Evolutionary conservation across 1,284 basidiomycete genomes (phyloP).

Genomic region (Moesziomyces parantarcticus): DNA sequence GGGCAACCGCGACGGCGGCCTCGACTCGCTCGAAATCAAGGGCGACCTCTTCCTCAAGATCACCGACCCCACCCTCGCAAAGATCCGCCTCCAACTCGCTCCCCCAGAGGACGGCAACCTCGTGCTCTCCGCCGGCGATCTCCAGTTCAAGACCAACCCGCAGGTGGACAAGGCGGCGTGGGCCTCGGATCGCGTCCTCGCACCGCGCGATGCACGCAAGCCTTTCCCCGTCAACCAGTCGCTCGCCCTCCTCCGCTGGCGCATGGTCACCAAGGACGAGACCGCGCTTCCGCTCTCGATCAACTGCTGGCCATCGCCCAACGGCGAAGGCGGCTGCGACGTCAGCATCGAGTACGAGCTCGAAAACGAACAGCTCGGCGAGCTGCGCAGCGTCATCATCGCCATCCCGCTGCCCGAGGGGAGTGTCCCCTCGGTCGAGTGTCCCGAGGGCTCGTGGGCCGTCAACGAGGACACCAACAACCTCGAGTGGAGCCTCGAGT

Average conservation of each 20-base stretch:
- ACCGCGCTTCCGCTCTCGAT: slow-evolving; percentile 88
- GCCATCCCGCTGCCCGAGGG: slow-evolving; percentile 90
- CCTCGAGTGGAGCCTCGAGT: slow-evolving; percentile 83
- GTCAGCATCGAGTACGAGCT: slow-evolving; percentile 98
- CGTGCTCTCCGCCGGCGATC: slow-evolving; percentile 74
- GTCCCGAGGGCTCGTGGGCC: slow-evolving; percentile 81
- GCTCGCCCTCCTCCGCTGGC: slow-evolving; percentile 85
- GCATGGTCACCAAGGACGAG: slow-evolving; percentile 90
- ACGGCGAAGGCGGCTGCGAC: slow-evolving; percentile 80
- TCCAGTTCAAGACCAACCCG: slow-evolving; percentile 95
- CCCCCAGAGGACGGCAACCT: slow-evolving; percentile 71
- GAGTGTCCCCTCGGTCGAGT: slow-evolving; percentile 78
- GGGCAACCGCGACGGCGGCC: slow-evolving; percentile 87
- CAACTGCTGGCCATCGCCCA: slow-evolving; percentile 94
- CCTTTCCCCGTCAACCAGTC: slow-evolving; percentile 88
- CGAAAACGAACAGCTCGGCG: slow-evolving; percentile 73
- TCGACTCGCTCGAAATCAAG: slow-evolving; percentile 88
- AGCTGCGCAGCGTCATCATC: slow-evolving; percentile 85
- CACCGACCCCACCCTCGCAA: slow-evolving; percentile 79
- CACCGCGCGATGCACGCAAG: slow-evolving; percentile 83
- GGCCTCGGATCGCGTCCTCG: slow-evolving; percentile 76
- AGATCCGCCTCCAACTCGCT: slow-evolving; percentile 78
- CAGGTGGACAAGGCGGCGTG: slow-evolving; percentile 88
- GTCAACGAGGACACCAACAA: slow-evolving; percentile 81
- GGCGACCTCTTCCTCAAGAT: slow-evolving; percentile 94